Conservation (phyloP, 2,329 filamentous ascomycete species). For the Hypoxylon sp. region DNA sequence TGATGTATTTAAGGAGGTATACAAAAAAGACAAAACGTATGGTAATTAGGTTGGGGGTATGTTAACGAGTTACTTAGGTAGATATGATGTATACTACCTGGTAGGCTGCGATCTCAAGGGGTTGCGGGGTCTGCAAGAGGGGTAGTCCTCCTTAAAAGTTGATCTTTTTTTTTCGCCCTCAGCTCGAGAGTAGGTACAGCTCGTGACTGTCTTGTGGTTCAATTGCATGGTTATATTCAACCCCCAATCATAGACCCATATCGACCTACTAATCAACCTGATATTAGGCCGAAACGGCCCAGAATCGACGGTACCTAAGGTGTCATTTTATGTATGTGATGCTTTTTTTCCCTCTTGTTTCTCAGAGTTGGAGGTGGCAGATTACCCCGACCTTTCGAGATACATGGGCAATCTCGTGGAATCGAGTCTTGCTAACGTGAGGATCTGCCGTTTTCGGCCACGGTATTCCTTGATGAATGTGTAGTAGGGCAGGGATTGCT, state of each 20-base stretch:
- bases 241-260: slow-evolving; percentile 23
- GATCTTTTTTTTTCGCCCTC: slow-evolving; percentile 8
- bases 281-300: slow-evolving; percentile 35
- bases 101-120: background rate
- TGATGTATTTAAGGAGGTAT: background rate
- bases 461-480: background rate
- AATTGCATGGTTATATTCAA: slow-evolving; percentile 1
- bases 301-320: slow-evolving; percentile 24
- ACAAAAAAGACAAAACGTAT: background rate
- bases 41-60: background rate
- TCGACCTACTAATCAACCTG: slow-evolving; percentile 24
- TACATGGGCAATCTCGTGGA: slow-evolving; percentile 5
- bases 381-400: slow-evolving; percentile 25
- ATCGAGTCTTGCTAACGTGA: slow-evolving; percentile 11
- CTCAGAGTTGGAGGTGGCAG: slow-evolving; percentile 23
- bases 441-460: slow-evolving; percentile 19
- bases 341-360: slow-evolving; percentile 8
- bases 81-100: slow-evolving; percentile 12
- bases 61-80: slow-evolving; percentile 3
- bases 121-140: slow-evolving; percentile 15
- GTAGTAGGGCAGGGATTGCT: background rate
- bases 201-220: slow-evolving; percentile 20
- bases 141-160: background rate
- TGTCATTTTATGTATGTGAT: slow-evolving; percentile 16
- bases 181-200: slow-evolving; percentile 5